Base-by-base conservation (phyloP, 768 basidiomycete genomes). In the Suillus subluteus region DNA sequence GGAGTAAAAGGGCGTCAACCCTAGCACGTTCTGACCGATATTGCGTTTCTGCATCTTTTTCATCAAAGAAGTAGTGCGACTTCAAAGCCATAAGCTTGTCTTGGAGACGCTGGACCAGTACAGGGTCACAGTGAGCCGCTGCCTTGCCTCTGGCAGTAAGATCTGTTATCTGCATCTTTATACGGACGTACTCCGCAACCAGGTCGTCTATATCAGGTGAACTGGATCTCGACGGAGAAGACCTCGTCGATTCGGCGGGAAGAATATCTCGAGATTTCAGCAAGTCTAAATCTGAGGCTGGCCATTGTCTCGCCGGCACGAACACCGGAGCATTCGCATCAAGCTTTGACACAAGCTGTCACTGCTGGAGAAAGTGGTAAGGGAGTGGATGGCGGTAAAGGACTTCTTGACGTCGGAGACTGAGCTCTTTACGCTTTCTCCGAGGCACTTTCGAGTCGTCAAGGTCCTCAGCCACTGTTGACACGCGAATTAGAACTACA, bases 61-160 rank as follows among this genome's bases (percentile, higher is more conserved):
- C 82, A 65, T 91, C 83, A 72, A 95, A 95, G 65, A 93, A 85
- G 70, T 92, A 92, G 74, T 90, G 81, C 30, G 80, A 78, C 72
- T 84, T 84, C 32, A 88, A 73, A 30, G 72, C 75, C 54, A 79
- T 74, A 48, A 92, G 75, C 48, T 80, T 85, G 58, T 78, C 71
- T 12, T 81, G 83, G 44, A 91, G 74, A 35, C 79, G 73, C 64
- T 75, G 77, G 15, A 81, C 69, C 35, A 78, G 72, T 23, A 73
- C 65, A n/a, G 72, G 67, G 56, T 46, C 72, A 71, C 54, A 69
- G 56, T 76, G 73, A 48, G 70, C 73, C 3, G 77, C 52, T 26
- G 70, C 70, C 7, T n/a, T 18, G 32, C 76, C 71, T 37, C 75
- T 77, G 26, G 75, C 74, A n/a, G 81, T 82, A 30, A 88, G 77